Base-by-base conservation (phyloP, 768 basidiomycete genomes). In the Mycena polygramma region DNA sequence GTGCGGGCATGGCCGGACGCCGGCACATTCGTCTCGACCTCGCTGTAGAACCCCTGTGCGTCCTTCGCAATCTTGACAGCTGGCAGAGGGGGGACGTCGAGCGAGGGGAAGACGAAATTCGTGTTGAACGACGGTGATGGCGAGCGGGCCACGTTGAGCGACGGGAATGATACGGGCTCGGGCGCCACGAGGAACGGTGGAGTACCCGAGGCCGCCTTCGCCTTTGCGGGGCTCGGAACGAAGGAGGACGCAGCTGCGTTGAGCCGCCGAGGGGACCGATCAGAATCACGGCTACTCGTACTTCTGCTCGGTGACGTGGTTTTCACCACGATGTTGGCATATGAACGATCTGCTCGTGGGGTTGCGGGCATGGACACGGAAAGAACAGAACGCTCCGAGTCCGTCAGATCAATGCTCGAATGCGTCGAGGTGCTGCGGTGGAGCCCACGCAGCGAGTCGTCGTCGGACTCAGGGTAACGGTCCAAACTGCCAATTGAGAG, bases 331-430 rank as follows among this genome's bases (percentile, higher is more conserved):
- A 83, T 79, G 57, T 82, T 79, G 15, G 81, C 78, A 22, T 83
- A 82, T 19, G 79, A 76, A n/a, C 75, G 67, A 67, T 78, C 83
- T 41, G 81, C 81, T 58, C 84, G 84, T 15, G 88, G 88, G 11
- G 88, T 89, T n/a, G 83, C 81, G n/a, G 88, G 88, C 69, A 81
- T 81, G 8, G 84, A 81, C 58, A 83, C 79, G 2, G 86, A 88
- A 52, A 83, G 81, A 43, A 84, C 80, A 4, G 86, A 87, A 60
- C 78, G 75, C 57, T 83, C 82, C 11, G 83, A 83, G 64, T 84
- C 83, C 14, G 83, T 83, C 51, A 84, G 80, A 75, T 86, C 85
- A 54, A 84, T 74, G 67, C 80, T 83, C n/a, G 83, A 83, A 57
- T 81, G 75, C 20, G 80, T 79, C 19, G 81, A 81, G 6, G 80